Evolutionary conservation across 192 early-diverging fungal species (phyloP).

Genomic region (Coemansia reversa): DNA sequence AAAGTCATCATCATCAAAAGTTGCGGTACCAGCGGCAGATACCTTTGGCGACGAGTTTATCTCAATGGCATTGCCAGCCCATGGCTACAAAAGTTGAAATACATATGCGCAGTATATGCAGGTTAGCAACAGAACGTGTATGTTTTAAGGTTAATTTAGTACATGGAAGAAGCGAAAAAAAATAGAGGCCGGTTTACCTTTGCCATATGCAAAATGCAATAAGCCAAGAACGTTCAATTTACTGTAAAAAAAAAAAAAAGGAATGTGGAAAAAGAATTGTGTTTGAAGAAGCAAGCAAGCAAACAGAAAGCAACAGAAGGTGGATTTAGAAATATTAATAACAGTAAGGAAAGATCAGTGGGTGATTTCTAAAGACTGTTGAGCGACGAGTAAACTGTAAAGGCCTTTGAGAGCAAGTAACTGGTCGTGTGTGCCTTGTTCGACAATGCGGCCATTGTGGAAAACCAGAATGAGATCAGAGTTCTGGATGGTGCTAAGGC

Average conservation of each 20-base stretch:
- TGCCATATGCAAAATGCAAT: too few species aligned
- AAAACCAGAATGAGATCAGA: slow-evolving; percentile 75
- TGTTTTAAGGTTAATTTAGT: too few species aligned
- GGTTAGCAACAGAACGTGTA: too few species aligned
- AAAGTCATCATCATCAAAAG: neutral
- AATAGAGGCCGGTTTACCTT: too few species aligned
- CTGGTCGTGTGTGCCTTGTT: slow-evolving; percentile 68
- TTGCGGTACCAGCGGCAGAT: too few species aligned
- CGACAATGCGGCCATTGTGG: slow-evolving; percentile 61
- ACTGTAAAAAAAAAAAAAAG: too few species aligned
- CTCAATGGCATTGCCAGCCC: too few species aligned
- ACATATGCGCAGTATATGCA: too few species aligned
- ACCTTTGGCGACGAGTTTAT: slow-evolving; percentile 7
- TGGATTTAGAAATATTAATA: too few species aligned
- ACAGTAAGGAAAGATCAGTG: slow-evolving; percentile 18
- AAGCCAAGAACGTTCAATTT: too few species aligned
- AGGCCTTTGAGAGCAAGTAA: slow-evolving; percentile 59
- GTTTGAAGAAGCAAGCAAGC: neutral
- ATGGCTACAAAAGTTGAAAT: too few species aligned
- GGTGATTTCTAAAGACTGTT: slow-evolving; percentile 60
- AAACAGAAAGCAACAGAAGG: neutral
- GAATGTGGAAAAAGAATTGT: neutral
- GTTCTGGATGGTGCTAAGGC: slow-evolving; percentile 82
- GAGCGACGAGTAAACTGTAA: slow-evolving; percentile 63
- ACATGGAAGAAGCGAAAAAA: too few species aligned